A percentile compares a stretch with the other conserved stretches of the same genome.
These are phyloP conservation scores for Elsinoe australis DNA, from an alignment of 2,329 filamentous ascomycete species.

Conservation along the genomic window DNA sequence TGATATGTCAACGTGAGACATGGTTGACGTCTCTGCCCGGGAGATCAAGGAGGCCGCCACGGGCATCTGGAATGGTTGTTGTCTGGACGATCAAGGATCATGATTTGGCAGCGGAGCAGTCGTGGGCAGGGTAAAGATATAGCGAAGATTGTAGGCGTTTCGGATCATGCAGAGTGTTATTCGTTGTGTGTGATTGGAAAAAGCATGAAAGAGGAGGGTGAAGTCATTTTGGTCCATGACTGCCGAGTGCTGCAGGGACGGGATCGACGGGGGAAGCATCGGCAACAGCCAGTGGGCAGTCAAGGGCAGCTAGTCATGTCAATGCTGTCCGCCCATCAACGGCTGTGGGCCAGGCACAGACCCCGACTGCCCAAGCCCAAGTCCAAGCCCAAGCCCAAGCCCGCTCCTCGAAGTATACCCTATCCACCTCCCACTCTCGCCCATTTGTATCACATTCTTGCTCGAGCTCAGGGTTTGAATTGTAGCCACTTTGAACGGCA, in stretches of 20 bases:
- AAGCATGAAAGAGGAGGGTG: background rate
- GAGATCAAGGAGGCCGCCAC: slow-evolving; percentile 4
- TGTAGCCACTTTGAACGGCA: no score
- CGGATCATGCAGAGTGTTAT: no score
- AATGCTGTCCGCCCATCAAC: no score
- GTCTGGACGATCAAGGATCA: background rate
- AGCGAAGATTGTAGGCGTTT: no score
- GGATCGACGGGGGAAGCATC: background rate
- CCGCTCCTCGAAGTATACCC: no score
- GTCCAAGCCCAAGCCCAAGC: no score
- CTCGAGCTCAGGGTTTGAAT: no score
- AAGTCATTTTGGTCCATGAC: background rate
- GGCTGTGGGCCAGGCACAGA: background rate
- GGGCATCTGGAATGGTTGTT: background rate
- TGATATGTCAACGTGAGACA: slow-evolving; percentile 11
- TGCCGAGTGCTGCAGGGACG: background rate
- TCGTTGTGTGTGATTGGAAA: no score
- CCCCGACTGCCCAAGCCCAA: no score
- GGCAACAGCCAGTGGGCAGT: background rate
- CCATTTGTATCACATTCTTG: no score
- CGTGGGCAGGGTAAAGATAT: background rate
- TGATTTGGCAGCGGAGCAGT: background rate
- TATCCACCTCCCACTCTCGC: no score
- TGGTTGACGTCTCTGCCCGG: slow-evolving; percentile 4
- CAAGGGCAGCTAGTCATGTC: background rate